phyloP scores from a whole-genome alignment of 108 stramenopile genomes.

The Skeletonema marinoi region DNA sequence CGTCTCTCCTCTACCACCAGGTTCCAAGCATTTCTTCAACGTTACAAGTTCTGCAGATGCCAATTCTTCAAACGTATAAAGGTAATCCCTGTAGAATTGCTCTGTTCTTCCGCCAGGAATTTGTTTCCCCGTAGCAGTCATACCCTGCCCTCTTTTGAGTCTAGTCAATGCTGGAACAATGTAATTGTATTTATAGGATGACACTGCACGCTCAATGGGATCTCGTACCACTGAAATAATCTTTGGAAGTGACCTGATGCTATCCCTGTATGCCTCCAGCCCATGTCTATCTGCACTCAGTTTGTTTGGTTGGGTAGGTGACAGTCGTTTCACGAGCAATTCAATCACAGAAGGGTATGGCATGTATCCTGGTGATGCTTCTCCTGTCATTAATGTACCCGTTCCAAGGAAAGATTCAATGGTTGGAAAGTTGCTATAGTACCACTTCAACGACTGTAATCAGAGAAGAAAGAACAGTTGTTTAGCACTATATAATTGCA shows the following conservation, averaged over 20 bases:
- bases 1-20: constrained; percentile 48
- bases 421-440: constrained; percentile 76
- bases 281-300: constrained; percentile 2
- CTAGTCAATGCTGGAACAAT: constrained; percentile 57
- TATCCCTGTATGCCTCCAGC: constrained; percentile 23
- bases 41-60: constrained; percentile 67
- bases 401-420: constrained; percentile 62
- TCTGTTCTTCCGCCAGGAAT: constrained; percentile 36
- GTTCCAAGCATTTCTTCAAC: constrained; percentile 58
- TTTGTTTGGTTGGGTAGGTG: background rate
- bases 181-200: constrained; percentile 84
- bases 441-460: constrained; percentile 61
- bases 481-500: background rate
- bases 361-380: constrained; percentile 86
- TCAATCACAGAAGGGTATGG: constrained; percentile 46
- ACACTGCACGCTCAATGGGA: constrained; percentile 75
- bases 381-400: constrained; percentile 85
- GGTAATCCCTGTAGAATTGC: constrained; percentile 56
- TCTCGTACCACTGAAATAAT: constrained; percentile 76
- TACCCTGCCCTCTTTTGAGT: constrained; percentile 32
- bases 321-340: constrained; percentile 20
- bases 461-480: background rate
- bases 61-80: constrained; percentile 82
- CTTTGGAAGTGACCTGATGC: constrained; percentile 34
- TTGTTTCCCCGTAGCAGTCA: constrained; percentile 14